Percentiles rank a stretch among this genome's conserved stretches.
Conservation (phyloP, 2,329 filamentous ascomycete genomes). For the Alternaria consortialis region DNA sequence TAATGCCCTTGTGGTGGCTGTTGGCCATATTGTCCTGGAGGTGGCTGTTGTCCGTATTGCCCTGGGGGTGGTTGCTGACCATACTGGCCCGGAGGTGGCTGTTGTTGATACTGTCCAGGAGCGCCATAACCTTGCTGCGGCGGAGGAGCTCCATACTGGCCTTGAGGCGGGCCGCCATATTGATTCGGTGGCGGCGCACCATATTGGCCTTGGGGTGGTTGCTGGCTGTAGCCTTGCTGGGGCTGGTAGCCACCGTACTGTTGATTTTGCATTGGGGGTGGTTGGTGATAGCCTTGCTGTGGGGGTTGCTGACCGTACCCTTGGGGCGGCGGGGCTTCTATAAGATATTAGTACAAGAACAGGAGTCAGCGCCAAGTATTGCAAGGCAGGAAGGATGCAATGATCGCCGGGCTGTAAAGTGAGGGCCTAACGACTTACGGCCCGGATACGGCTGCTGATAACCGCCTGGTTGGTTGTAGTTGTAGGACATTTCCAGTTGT, state of each 20-base stretch:
- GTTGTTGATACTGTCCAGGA: slow-evolving; percentile 18
- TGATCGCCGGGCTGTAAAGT: slow-evolving; percentile 18
- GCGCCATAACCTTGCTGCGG: slow-evolving; percentile 32
- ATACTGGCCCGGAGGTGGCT: slow-evolving; percentile 38
- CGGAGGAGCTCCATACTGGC: slow-evolving; percentile 33
- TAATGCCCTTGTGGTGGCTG: slow-evolving; percentile 35
- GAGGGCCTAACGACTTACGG: slow-evolving; percentile 36
- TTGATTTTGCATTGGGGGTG: slow-evolving; percentile 45
- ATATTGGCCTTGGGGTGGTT: slow-evolving; percentile 37
- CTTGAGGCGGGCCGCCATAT: slow-evolving; percentile 31
- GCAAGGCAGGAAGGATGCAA: slow-evolving; percentile 12
- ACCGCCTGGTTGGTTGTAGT: slow-evolving; percentile 41
- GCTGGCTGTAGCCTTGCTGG: slow-evolving; percentile 40
- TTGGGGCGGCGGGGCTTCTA: slow-evolving; percentile 37
- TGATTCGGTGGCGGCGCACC: slow-evolving; percentile 48
- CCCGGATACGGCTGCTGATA: slow-evolving; percentile 42
- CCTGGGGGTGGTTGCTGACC: slow-evolving; percentile 40
- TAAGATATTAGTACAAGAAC: slow-evolving; percentile 34
- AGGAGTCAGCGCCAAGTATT: slow-evolving; percentile 27
- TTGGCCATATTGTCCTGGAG: slow-evolving; percentile 31
- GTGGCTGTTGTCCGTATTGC: slow-evolving; percentile 14
- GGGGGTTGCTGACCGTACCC: slow-evolving; percentile 36
- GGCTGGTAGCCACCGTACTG: slow-evolving; percentile 45
- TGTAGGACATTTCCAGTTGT: slow-evolving; percentile 33
- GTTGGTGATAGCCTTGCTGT: slow-evolving; percentile 42